Conservation (phyloP, 2,329 filamentous ascomycete genomes). For the Trichoderma hamatum region DNA sequence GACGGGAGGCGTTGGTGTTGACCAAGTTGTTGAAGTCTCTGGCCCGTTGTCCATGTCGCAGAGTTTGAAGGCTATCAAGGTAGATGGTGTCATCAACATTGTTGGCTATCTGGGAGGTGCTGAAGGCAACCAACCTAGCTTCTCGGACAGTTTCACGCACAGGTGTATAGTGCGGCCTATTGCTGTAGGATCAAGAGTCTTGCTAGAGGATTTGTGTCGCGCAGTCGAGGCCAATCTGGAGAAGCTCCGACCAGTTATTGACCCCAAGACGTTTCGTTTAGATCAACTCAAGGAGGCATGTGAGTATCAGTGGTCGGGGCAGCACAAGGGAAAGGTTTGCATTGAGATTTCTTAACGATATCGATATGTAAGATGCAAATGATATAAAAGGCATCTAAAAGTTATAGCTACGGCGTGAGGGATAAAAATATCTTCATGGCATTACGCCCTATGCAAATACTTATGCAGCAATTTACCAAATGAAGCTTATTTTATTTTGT, state of each 20-base stretch:
- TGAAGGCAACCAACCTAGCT: background rate
- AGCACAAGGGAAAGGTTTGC: conserved; percentile 15
- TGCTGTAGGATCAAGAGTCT: background rate
- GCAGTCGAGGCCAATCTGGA: conserved; percentile 1
- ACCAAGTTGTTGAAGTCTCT: conserved; percentile 11
- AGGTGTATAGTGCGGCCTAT: conserved; percentile 3
- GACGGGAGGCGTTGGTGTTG: conserved; percentile 1
- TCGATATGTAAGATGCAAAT: background rate
- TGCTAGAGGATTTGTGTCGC: conserved; percentile 14
- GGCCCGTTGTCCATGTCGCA: conserved; percentile 3
- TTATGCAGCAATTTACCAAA: background rate
- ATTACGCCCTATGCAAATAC: background rate
- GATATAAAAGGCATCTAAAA: background rate
- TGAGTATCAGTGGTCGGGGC: background rate
- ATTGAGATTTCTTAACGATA: background rate
- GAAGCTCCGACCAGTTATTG: conserved; percentile 10
- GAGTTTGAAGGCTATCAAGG: background rate
- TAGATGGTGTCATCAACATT: background rate
- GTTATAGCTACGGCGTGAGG: too few species aligned
- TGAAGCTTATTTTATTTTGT: background rate
- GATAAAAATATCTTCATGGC: background rate
- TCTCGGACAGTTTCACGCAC: background rate
- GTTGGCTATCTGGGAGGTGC: conserved; percentile 1
- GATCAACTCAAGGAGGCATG: conserved; percentile 12
- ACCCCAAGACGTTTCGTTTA: background rate